A percentile compares a stretch with the other conserved stretches of the same genome.
Evolutionary conservation across 805 yeast genomes (phyloP).

Genomic region (Lipomyces yamanashiensis): DNA sequence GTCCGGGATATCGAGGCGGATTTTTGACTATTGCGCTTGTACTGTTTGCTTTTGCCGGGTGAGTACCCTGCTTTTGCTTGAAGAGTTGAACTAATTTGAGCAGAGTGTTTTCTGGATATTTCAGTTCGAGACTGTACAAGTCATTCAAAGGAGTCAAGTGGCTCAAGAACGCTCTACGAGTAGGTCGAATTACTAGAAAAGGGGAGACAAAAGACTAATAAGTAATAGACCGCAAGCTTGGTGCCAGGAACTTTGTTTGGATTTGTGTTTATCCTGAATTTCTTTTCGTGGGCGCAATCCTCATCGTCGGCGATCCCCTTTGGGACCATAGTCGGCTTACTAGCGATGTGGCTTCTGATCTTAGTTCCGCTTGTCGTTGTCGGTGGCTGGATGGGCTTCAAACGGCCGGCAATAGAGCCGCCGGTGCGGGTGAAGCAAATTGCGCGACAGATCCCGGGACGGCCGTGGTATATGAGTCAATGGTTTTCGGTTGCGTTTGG

Average conservation of each 20-base stretch:
- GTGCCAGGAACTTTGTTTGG: constrained; percentile 51
- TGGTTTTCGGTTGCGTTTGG: constrained; percentile 49
- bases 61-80: not conserved
- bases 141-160: constrained; percentile 52
- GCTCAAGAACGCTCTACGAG: constrained; percentile 42
- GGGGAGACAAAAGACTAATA: not conserved
- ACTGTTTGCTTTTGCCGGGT: constrained; percentile 69
- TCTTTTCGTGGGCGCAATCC: constrained; percentile 74
- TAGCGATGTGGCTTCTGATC: constrained; percentile 64
- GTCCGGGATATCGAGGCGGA: constrained; percentile 71
- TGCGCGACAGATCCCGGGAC: constrained; percentile 45
- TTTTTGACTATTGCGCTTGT: constrained; percentile 63
- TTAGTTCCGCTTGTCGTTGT: constrained; percentile 74
- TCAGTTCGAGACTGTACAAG: constrained; percentile 67
- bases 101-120: constrained; percentile 66
- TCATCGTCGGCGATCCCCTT: constrained; percentile 80
- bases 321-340: constrained; percentile 66
- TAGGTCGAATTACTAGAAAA: constrained; percentile 28
- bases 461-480: constrained; percentile 28
- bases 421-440: constrained; percentile 42
- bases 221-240: constrained; percentile 40
- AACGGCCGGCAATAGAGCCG: constrained; percentile 32
- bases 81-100: not conserved
- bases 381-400: constrained; percentile 60
- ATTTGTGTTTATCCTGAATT: constrained; percentile 61